Evolutionary conservation across 2,329 filamentous ascomycete species (phyloP), one percentile per base, ranked within the genome.

Genomic region (Neurospora sp.): DNA sequence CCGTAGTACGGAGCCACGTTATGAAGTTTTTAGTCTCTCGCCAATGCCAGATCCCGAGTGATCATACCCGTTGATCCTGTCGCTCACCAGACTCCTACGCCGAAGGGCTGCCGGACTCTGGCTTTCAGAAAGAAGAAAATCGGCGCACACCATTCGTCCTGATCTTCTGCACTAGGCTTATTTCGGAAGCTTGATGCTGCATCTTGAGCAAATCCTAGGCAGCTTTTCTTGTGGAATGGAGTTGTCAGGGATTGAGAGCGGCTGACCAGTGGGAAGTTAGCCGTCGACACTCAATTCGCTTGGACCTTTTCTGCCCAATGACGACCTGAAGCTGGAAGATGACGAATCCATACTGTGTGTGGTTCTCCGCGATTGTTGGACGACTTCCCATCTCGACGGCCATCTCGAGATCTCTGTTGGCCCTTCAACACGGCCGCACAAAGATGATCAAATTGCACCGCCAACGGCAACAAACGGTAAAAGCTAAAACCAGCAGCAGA

Each of bases 181-280:
- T 73, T 72, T 66, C 40, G 70, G 71, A 36, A 66, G 43, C 71
- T 36, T 71, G 69, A 68, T 70, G 68, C 68, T 71, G 71, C 71
- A 70, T 72, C 43, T 72, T 67, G 43, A 39, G 36, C 69, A 66
- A 70, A 69, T 68, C 69, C 52, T 71, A 70, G 67, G 62, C 46
- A 28, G 13, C 46, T 28, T 58, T 58, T 28, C 46, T 58, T 15
- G 46, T 28, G 40, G 43, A 66, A 68, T 67, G 67, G 67, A 73
- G 58, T n/a, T 62, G 71, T 69, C 76, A 74, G 76, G 77, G 77
- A 76, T 77, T 73, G 72, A 74, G 72, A 77, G 77, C 71, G 74
- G 73, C 78, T 79, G 79, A 77, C 82, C 82, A 84, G 82, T 81
- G 80, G 81, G 81, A 83, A 81, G 76, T 72, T 75, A 80, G 78